Conservation (phyloP, 768 basidiomycete species). For the Mycena vulgaris region DNA sequence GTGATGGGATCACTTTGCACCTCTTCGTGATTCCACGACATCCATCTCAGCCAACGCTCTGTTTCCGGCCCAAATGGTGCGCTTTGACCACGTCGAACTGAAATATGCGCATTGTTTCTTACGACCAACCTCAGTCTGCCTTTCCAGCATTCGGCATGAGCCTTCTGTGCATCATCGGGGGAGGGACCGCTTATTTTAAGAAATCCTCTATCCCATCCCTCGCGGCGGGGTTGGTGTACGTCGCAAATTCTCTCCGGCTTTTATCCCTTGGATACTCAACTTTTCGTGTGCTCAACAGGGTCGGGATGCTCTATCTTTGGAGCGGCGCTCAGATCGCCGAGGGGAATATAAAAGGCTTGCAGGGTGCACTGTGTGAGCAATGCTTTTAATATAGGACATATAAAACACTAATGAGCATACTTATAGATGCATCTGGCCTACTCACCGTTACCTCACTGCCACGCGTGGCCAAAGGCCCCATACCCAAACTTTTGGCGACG, state of each 20-base stretch:
- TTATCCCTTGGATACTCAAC: not conserved
- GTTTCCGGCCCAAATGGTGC: not conserved
- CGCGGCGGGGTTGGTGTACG: conserved; percentile 68
- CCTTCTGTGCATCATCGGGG: conserved; percentile 67
- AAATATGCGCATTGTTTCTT: not conserved
- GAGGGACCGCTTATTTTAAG: conserved; percentile 62
- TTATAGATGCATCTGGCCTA: conserved; percentile 66
- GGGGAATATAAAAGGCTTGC: conserved; percentile 62
- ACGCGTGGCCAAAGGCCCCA: conserved; percentile 65
- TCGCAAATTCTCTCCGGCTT: not conserved
- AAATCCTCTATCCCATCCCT: conserved; percentile 71
- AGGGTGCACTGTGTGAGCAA: conserved; percentile 66
- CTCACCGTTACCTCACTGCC: conserved; percentile 66
- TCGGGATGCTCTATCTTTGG: conserved; percentile 69
- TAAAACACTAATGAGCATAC: too few species aligned
- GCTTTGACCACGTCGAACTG: not conserved
- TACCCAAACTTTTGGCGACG: conserved; percentile 61
- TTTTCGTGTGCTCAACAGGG: conserved; percentile 48
- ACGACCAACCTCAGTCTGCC: conserved; percentile 57
- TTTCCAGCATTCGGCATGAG: conserved; percentile 70
- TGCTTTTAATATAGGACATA: too few species aligned
- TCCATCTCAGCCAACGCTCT: not conserved
- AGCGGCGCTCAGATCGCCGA: conserved; percentile 66
- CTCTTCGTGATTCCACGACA: not conserved
- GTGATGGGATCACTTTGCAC: not conserved